A percentile compares a stretch with the other conserved stretches of the same genome.
Evolutionary conservation across 345 rosid species (phyloP).

Genomic region (Lenwebbia sp.): DNA sequence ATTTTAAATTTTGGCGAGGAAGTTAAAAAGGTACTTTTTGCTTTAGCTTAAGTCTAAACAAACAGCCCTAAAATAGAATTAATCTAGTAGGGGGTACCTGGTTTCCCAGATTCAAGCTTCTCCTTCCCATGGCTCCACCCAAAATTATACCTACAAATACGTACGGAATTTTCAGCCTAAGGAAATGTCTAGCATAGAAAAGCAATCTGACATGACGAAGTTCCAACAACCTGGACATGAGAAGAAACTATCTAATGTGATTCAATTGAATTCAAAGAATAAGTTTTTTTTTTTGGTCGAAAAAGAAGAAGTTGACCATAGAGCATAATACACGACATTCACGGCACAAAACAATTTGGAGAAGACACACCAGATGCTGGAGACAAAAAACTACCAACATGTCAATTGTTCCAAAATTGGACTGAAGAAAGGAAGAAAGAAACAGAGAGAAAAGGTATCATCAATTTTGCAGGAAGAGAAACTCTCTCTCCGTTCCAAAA

Average conservation of each 20-base stretch:
- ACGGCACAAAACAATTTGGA: background rate
- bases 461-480: background rate
- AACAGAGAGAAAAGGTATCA: background rate
- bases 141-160: conserved; percentile 56
- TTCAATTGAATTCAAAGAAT: background rate
- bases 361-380: background rate
- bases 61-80: background rate
- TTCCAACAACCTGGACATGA: background rate
- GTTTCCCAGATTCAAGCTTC: conserved; percentile 88
- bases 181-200: background rate
- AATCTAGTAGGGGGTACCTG: conserved; percentile 26
- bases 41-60: background rate
- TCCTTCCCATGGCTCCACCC: conserved; percentile 99
- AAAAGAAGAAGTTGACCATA: background rate
- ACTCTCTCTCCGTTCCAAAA: background rate
- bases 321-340: background rate
- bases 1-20: background rate
- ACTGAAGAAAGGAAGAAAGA: background rate
- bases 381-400: background rate
- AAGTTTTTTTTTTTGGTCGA: background rate
- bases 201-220: background rate
- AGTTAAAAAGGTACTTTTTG: background rate
- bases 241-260: background rate
- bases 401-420: background rate
- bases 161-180: background rate